Percentiles rank a stretch among this genome's conserved stretches.
Conservation (phyloP, 345 rosid species). For the Linum tenue region DNA sequence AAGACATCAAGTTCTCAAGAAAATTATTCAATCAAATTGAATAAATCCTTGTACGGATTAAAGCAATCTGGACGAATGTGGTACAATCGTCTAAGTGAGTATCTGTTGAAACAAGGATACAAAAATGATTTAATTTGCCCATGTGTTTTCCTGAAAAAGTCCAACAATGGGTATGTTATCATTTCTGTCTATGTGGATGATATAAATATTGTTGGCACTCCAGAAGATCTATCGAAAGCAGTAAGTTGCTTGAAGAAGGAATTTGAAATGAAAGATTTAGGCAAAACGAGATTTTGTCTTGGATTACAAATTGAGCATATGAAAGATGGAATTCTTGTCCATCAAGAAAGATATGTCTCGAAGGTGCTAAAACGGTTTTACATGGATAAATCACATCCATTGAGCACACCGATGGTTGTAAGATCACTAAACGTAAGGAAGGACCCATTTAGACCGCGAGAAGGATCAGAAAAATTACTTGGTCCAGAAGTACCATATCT, state of each 20-base stretch:
- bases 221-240: background rate
- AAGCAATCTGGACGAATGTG: background rate
- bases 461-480: background rate
- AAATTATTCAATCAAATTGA: background rate
- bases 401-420: background rate
- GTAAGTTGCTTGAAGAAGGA: background rate
- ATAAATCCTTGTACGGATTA: background rate
- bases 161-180: background rate
- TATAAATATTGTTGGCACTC: background rate
- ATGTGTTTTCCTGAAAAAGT: background rate
- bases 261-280: conserved; percentile 1
- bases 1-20: background rate
- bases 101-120: background rate
- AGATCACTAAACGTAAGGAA: background rate
- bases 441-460: background rate
- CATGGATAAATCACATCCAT: conserved; percentile 3
- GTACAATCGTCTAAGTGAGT: background rate
- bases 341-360: background rate
- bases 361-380: background rate
- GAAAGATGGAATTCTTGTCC: background rate
- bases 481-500: conserved; percentile 1
- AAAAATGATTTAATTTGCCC: background rate
- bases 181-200: background rate
- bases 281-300: background rate
- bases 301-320: background rate